Evolutionary conservation across 768 basidiomycete species (phyloP), one percentile per base, ranked within the genome.

Genomic region (Mycena galericulata): DNA sequence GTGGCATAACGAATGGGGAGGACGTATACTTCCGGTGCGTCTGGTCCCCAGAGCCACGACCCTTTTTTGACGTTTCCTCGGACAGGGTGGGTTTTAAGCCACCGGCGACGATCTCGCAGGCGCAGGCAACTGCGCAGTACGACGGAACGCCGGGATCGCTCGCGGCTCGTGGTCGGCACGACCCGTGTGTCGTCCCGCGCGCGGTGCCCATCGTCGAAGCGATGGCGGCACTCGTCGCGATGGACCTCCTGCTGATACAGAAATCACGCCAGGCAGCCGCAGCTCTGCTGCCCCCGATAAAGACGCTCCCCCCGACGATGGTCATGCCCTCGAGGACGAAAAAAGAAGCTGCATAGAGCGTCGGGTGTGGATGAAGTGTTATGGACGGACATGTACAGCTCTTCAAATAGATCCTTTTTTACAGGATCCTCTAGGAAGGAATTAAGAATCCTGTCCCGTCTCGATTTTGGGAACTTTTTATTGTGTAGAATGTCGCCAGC

Each of bases 171-270:
- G 98, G 98, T 15, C 87, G 98, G 59, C 97, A 99, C 80, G 97
- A 98, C 77, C 96, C 97, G 20, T 98, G 97, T 77, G 97, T 99
- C 49, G 96, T 99, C 7, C 97, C 97, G 45, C 91, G 96, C 51
- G 96, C 96, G 22, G 95, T 98, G 11, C 96, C 98, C 46, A 99
- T 99, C 74, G 97, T 99, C 47, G 98, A 99, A 82, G 90, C 95
- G 1, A 99, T 99, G 98, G 96, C 97, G 0, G 91, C 92, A 29
- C 86, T 99, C 54, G 97, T 98, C 66, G 87, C 98, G 72, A 95
- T 99, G 92, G 98, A 99, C 77, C 89, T 92, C 75, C 84, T 98
- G 65, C 86, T 98, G 43, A 90, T 94, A 65, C 97, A 99, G 81
- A 94, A 95, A 71, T 86, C 96, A 11, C 90, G 97, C 55, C 86